Evolutionary conservation across 495 filamentous ascomycete genomes (phyloP), one percentile per base, ranked within the genome.

Genomic region (Aspergillus asperescens): DNA sequence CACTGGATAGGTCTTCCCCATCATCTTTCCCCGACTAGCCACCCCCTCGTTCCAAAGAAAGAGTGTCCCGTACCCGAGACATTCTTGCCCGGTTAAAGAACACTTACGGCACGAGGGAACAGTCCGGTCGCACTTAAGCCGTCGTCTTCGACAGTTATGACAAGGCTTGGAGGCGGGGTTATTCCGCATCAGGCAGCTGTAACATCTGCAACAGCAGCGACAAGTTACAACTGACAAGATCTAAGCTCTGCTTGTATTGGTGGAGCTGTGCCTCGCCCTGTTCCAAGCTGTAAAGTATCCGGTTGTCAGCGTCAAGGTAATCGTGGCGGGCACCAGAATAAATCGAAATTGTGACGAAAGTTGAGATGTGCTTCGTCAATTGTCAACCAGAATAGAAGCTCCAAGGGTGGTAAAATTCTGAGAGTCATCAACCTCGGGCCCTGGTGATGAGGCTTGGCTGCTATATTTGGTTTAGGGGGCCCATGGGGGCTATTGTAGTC

Each of bases 81-180:
- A 56, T 50, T 51, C 47, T 16, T 45, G 40, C 7, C 47, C 40
- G 2, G 28, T 25, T 7, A 2, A 6, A 1, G 16, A 18, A 13
- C 54, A 56, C 32, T 56, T 56, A 1, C 16, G 20, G 34, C 54
- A 56, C 0, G 19, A n/a, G 4, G 54, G 54, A 13, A 44, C 7
- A 29, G 20, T 16, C 15, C 47, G 41, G 18, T 56, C 54, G 53
- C 58, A 72, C 34, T 38, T 50, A 6, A 45, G 29, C 18, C 54
- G 46, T 10, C 47, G 29, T 28, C 50, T 35, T 5, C 50, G 50
- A 29, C 50, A 54, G 16, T 54, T 54, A 28, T 54, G 50, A 31
- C 50, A 54, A 16, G 50, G n/a, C 27, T 54, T 54, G 18, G 29
- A 28, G 43, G 42, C 42, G 42, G 43, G 28, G 27, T 1, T 13